phyloP scores from a whole-genome alignment of 139 green algal species.

The Tetraselmis chui region DNA sequence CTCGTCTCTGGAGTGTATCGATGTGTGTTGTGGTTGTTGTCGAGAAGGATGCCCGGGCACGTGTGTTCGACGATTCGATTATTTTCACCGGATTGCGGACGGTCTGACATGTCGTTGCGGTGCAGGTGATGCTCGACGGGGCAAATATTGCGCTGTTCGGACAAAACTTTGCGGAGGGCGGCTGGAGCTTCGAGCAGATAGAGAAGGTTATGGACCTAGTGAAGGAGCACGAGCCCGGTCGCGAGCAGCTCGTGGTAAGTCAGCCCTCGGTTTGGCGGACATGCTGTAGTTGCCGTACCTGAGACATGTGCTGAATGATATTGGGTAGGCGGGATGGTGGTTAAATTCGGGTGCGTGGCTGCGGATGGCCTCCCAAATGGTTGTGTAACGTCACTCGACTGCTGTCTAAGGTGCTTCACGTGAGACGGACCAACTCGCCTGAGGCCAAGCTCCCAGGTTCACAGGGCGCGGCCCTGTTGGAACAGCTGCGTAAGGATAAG shows the following conservation, averaged over 20 bases:
- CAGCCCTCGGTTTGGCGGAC: not conserved
- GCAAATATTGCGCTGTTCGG: conserved; percentile 83
- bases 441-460: conserved; percentile 16
- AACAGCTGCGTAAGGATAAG: conserved; percentile 9
- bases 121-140: conserved; percentile 65
- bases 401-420: conserved; percentile 50
- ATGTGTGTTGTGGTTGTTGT: too few relatives aligned
- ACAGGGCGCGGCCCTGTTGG: conserved; percentile 26
- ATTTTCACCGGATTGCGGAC: too few relatives aligned
- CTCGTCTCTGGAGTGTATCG: too few relatives aligned
- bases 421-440: conserved; percentile 33
- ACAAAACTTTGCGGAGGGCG: conserved; percentile 62
- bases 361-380: too few relatives aligned
- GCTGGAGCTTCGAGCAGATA: conserved; percentile 73
- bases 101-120: too few relatives aligned
- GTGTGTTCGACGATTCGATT: too few relatives aligned
- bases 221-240: not conserved
- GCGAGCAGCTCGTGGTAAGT: not conserved
- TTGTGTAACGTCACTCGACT: too few relatives aligned
- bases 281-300: too few relatives aligned
- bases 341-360: too few relatives aligned
- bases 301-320: too few relatives aligned
- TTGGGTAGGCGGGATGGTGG: too few relatives aligned
- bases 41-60: too few relatives aligned
- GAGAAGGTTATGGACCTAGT: conserved; percentile 11